Conservation (phyloP, 1,284 basidiomycete genomes). For the Ustilago crameri region DNA sequence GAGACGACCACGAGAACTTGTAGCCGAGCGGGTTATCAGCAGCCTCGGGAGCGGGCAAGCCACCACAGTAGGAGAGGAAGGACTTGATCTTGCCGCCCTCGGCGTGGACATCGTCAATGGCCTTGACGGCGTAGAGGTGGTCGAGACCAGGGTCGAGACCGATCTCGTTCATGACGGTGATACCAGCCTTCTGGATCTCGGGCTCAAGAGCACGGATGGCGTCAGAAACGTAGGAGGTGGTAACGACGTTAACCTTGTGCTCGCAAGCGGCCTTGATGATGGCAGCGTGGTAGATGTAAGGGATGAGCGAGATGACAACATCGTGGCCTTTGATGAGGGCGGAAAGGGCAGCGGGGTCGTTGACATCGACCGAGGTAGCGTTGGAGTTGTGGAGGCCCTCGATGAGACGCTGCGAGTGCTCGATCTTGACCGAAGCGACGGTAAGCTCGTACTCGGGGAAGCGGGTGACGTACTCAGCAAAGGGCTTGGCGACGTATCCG, state of each 20-base stretch:
- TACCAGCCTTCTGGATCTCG: slow-evolving; percentile 86
- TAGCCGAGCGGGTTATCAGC: slow-evolving; percentile 96
- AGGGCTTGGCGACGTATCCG: slow-evolving; percentile 92
- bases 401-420: slow-evolving; percentile 76
- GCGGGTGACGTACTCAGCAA: slow-evolving; percentile 90
- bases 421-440: slow-evolving; percentile 70
- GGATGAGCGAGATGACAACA: slow-evolving; percentile 95
- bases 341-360: slow-evolving; percentile 79
- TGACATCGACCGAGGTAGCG: slow-evolving; percentile 86
- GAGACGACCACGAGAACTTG: slow-evolving; percentile 99
- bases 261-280: slow-evolving; percentile 97
- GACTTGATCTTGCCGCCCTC: slow-evolving; percentile 90
- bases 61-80: slow-evolving; percentile 97
- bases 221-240: slow-evolving; percentile 93
- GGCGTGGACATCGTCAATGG: slow-evolving; percentile 90
- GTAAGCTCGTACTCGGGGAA: slow-evolving; percentile 85
- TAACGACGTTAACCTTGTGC: slow-evolving; percentile 93
- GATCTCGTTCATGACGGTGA: slow-evolving; percentile 97
- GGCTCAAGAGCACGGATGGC: slow-evolving; percentile 88
- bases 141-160: slow-evolving; percentile 97
- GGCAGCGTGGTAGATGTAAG: slow-evolving; percentile 88
- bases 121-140: slow-evolving; percentile 96
- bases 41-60: slow-evolving; percentile 89
- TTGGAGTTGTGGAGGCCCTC: slow-evolving; percentile 76
- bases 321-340: slow-evolving; percentile 85